Evolutionary conservation across 2,329 filamentous ascomycete genomes (phyloP), one percentile per base, ranked within the genome.

Genomic region (Gyromitra esculenta): DNA sequence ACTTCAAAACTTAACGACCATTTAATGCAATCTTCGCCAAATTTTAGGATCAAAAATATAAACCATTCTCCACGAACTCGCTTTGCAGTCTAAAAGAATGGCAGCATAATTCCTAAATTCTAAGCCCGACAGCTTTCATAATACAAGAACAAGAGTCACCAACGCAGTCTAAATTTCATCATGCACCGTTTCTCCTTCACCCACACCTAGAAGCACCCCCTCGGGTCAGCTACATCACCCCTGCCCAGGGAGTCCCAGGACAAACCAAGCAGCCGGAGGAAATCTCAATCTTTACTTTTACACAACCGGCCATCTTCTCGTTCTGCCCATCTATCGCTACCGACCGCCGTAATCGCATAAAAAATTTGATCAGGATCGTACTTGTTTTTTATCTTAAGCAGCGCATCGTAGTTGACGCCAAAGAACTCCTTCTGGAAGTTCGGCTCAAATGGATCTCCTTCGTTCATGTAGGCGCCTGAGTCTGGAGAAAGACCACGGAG

Each of bases 281-380:
- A 13, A 50, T 21, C 15, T 37, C 21, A 57, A n/a, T 11, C 39
- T 48, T 35, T 48, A 66, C 71, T 43, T 69, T 81, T 80, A 75
- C 86, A 87, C 81, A 87, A 81, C 35, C 85, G 83, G 7, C 86
- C 86, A 70, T 82, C 77, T 5, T 80, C 82, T 3, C 81, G 81
- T 3, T 85, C 82, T 25, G 79, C 80, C 87, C 87, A 89, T n/a
- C 79, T 80, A 65, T 89, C 87, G 67, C 86, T 87, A 0, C 87
- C 87, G 2, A 89, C 87, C 2, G 83, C 85, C n/a, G 84, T 85
- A 5, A 80, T 80, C 9, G 84, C 86, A 67, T 87, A 87, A 45
- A 87, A 87, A 5, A 89, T 73, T 1, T 81, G 80, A 0, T 82
- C 68, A 0, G 85, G 83, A 78, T 88, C 88, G 78, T 85, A 88